Evolutionary conservation across 2,329 filamentous ascomycete species (phyloP), one percentile per base, ranked within the genome.

Genomic region (Penicillium sp.): DNA sequence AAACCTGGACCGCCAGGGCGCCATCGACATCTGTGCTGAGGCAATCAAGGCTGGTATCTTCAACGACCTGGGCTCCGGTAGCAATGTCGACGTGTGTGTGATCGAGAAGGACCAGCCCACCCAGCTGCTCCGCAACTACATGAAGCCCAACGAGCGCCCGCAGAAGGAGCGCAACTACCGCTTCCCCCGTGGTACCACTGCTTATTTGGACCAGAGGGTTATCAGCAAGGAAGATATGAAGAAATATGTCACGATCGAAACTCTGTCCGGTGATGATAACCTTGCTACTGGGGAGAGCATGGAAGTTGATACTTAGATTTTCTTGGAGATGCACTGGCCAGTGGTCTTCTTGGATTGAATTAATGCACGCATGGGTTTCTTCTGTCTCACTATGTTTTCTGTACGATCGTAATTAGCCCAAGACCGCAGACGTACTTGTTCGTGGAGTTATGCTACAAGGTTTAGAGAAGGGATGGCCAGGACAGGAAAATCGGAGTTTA

Each of bases 41-140:
- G 93, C 93, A 47, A 97, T 99, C 72, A 83, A 92, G 79, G 89
- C 96, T 12, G 94, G 94, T 87, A 96, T 99, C 79, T 99, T 94
- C 82, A 99, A 99, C 82, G 94, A 99, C 78, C 75, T 99, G 74
- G 94, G 94, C 15, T 97, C 92, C 4, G 94, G 94, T 69, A 96
- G 91, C 74, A 99, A 99, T 75, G 94, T 99, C 57, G 96, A 99
- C 73, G 90, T 99, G 35, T 93, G 92, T 64, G 86, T 99, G 70
- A 99, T 99, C 74, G 96, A 93, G 61, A 85, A 88, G 70, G 93
- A 97, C 69, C 97, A 96, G 87, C 96, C 94, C 29, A 94, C 90
- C 29, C 69, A 79, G 66, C 79, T 99, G 73, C 84, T 96, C 84
- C 85, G 94, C 72, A 96, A 96, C 80, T 94, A 90, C 81, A 89